These are phyloP conservation scores for Amphicarpaea edgeworthii DNA, from an alignment of 306 rosid species.

Conservation along the genomic window DNA sequence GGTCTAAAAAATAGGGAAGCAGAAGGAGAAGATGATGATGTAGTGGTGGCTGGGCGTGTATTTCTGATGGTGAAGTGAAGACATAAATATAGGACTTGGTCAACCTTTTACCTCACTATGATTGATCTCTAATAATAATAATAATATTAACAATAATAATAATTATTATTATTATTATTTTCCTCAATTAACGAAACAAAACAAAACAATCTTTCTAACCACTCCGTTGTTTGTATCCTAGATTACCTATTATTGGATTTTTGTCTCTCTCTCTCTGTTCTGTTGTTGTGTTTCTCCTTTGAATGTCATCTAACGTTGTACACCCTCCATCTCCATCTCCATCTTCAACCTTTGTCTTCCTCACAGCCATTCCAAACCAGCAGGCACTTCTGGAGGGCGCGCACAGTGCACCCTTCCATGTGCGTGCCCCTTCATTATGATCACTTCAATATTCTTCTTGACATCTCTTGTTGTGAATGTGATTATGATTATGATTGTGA, in stretches of 20 bases:
- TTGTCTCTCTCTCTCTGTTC: slow-evolving; percentile 35
- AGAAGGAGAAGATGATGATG: not conserved
- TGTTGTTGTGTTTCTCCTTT: not conserved
- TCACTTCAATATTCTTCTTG: too few species aligned
- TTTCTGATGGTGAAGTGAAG: slow-evolving; percentile 42
- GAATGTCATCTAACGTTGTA: slow-evolving; percentile 49
- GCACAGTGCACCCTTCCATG: slow-evolving; percentile 52
- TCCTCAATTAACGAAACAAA: not conserved
- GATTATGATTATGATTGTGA: not conserved
- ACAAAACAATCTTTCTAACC: not conserved
- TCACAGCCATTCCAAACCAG: not conserved
- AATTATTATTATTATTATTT: not conserved
- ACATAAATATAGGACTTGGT: slow-evolving; percentile 52
- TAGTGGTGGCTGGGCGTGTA: slow-evolving; percentile 44
- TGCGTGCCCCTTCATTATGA: too few species aligned
- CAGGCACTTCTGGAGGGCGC: slow-evolving; percentile 53
- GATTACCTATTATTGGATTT: slow-evolving; percentile 47
- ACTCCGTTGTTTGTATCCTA: not conserved
- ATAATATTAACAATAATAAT: too few species aligned
- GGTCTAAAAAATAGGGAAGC: slow-evolving; percentile 12
- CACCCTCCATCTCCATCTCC: slow-evolving; percentile 39
- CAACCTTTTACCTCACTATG: slow-evolving; percentile 20
- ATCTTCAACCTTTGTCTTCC: slow-evolving; percentile 27
- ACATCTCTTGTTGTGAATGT: too few species aligned
- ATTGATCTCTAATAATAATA: not conserved